These are phyloP conservation scores for Leccinum brunneo-olivaceum DNA, from an alignment of 1,284 basidiomycete genomes.

Conservation along the genomic window DNA sequence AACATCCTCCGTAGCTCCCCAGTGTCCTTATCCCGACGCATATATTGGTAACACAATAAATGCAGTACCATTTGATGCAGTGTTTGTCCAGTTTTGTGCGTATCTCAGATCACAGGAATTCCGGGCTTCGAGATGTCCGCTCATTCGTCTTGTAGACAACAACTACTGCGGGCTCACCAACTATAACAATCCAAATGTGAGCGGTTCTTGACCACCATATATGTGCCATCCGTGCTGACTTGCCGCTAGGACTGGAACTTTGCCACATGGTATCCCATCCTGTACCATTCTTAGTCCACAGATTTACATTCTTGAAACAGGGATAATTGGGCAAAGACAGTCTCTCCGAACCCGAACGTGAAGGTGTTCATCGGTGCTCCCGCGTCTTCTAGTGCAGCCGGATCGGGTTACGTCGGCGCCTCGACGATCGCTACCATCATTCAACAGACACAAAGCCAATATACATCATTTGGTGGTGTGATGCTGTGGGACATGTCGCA, in stretches of 20 bases:
- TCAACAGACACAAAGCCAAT: constrained; percentile 38
- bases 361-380: constrained; percentile 63
- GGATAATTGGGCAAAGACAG: constrained; percentile 60
- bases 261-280: constrained; percentile 36
- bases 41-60: constrained; percentile 50
- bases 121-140: background rate
- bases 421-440: constrained; percentile 43
- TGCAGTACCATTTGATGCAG: constrained; percentile 50
- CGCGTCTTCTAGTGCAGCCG: constrained; percentile 42
- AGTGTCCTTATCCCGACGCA: constrained; percentile 61
- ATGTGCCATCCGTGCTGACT: background rate
- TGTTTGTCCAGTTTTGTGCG: constrained; percentile 58
- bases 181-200: constrained; percentile 39
- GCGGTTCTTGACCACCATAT: constrained; percentile 3
- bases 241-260: constrained; percentile 48
- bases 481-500: constrained; percentile 67
- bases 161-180: constrained; percentile 52
- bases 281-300: background rate
- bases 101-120: background rate
- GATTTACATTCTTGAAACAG: constrained; percentile 25
- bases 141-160: constrained; percentile 36
- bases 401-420: constrained; percentile 47
- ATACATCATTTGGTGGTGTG: constrained; percentile 61
- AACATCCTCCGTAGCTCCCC: constrained; percentile 37
- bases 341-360: constrained; percentile 50